These are phyloP conservation scores for Botrytis squamosa DNA, from an alignment of 2,329 filamentous ascomycete species.

Conservation along the genomic window DNA sequence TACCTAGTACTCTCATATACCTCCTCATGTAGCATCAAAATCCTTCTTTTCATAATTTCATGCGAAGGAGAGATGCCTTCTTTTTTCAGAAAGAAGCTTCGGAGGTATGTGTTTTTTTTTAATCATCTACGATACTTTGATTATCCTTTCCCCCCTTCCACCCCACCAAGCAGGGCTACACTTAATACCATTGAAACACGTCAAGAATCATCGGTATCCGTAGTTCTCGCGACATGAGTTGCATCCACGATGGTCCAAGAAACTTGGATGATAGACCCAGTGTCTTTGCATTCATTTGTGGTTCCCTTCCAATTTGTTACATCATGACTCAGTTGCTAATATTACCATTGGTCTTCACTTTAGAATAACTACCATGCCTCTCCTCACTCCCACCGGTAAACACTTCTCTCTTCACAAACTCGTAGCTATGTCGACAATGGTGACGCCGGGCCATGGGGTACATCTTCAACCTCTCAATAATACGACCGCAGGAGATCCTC, in stretches of 20 bases:
- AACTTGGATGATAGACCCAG: background rate
- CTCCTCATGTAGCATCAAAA: background rate
- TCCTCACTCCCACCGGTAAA: slow-evolving; percentile 34
- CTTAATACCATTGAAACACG: background rate
- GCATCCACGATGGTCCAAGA: background rate
- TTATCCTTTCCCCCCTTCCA: background rate
- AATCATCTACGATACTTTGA: background rate
- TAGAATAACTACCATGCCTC: slow-evolving; percentile 27
- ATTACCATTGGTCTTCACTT: background rate
- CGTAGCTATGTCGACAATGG: slow-evolving; percentile 39
- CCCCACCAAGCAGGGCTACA: slow-evolving; percentile 11
- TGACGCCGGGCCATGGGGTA: slow-evolving; percentile 32
- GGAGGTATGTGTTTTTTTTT: slow-evolving; percentile 1
- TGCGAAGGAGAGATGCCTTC: slow-evolving; percentile 13
- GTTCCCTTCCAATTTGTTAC: background rate
- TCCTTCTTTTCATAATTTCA: background rate
- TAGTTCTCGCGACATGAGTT: background rate
- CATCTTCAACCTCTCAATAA: slow-evolving; percentile 27
- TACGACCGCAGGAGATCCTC: slow-evolving; percentile 24
- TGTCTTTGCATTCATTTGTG: slow-evolving; percentile 20
- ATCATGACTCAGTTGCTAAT: slow-evolving; percentile 16
- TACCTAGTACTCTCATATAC: background rate
- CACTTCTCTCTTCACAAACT: slow-evolving; percentile 40
- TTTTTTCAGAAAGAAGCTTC: slow-evolving; percentile 15
- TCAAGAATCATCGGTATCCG: background rate